Conservation (phyloP, 2,329 filamentous ascomycete genomes). For the Phoma herbarum region DNA sequence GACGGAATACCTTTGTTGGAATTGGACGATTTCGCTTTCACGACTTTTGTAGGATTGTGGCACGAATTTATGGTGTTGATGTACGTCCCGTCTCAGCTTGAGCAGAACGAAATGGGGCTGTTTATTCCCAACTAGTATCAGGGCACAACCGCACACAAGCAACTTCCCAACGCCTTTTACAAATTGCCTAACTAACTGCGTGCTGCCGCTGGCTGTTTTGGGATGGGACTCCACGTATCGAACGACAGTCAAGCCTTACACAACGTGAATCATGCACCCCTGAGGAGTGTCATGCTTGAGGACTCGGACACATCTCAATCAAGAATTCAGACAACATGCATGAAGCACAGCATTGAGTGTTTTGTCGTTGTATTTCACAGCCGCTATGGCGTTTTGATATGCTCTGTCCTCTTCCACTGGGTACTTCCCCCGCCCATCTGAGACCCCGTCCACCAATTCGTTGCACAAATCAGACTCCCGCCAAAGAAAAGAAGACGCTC, state of each 20-base stretch:
- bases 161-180: too few species aligned
- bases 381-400: not conserved
- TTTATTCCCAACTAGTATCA: too few species aligned
- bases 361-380: not conserved
- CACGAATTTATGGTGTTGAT: not conserved
- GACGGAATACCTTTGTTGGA: not conserved
- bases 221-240: too few species aligned
- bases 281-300: too few species aligned
- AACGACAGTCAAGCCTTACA: too few species aligned
- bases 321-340: too few species aligned
- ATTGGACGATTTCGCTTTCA: not conserved
- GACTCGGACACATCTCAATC: too few species aligned
- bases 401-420: not conserved
- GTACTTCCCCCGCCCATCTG: not conserved
- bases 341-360: not conserved
- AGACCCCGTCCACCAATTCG: not conserved
- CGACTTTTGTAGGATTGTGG: not conserved
- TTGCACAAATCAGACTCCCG: not conserved
- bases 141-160: too few species aligned
- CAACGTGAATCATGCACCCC: too few species aligned
- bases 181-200: too few species aligned
- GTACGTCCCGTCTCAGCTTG: not conserved
- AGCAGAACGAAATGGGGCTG: too few species aligned
- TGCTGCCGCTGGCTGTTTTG: too few species aligned
- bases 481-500: slow-evolving; percentile 19